Conservation (phyloP, 768 basidiomycete genomes). For the Hericium coralloides region DNA sequence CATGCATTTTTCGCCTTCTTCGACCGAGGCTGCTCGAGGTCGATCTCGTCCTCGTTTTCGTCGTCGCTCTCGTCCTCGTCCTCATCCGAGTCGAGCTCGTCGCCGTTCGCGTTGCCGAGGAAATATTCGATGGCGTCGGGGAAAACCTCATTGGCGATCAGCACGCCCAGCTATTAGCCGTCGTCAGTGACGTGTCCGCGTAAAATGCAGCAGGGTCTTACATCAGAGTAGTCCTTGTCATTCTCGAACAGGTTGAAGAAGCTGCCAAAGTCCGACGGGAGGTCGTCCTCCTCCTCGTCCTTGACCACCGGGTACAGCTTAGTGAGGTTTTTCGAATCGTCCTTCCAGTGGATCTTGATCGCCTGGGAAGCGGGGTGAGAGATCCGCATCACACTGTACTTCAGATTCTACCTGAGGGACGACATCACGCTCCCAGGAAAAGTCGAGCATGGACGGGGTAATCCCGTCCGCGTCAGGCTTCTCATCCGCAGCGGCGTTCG, state of each 20-base stretch:
- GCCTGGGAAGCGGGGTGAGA: slow-evolving; percentile 29
- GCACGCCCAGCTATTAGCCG: slow-evolving; percentile 50
- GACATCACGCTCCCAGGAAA: slow-evolving; percentile 73
- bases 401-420: slow-evolving; percentile 40
- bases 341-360: slow-evolving; percentile 74
- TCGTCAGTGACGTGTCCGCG: background rate
- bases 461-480: slow-evolving; percentile 66
- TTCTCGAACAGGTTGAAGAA: slow-evolving; percentile 87
- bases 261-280: slow-evolving; percentile 60
- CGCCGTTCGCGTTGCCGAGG: slow-evolving; percentile 53
- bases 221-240: slow-evolving; percentile 56
- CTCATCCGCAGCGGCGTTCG: slow-evolving; percentile 43
- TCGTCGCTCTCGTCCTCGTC: slow-evolving; percentile 65
- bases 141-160: slow-evolving; percentile 72
- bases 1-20: slow-evolving; percentile 64
- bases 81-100: slow-evolving; percentile 56
- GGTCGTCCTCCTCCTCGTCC: slow-evolving; percentile 54
- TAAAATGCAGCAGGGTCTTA: slow-evolving; percentile 26
- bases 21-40: slow-evolving; percentile 72
- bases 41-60: slow-evolving; percentile 79
- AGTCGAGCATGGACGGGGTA: slow-evolving; percentile 69
- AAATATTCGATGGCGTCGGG: slow-evolving; percentile 77
- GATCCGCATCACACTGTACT: background rate
- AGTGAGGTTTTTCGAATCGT: slow-evolving; percentile 64
- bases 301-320: slow-evolving; percentile 64